A percentile compares a stretch with the other conserved stretches of the same genome.
phyloP scores from a whole-genome alignment of 306 rosid species.

The Rosa chinensis region DNA sequence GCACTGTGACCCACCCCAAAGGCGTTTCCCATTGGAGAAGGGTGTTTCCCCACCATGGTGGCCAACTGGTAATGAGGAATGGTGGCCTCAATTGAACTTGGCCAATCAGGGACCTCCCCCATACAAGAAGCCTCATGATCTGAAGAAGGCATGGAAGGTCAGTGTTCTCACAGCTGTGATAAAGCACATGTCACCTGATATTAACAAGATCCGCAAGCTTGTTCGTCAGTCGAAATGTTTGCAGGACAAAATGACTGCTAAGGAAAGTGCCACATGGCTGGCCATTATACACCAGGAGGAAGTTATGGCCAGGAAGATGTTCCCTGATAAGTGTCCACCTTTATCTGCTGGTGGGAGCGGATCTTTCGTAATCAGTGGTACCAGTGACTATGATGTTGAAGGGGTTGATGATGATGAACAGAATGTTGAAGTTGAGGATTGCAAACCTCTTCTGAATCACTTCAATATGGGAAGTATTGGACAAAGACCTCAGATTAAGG shows the following conservation, averaged over 20 bases:
- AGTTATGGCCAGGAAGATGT: conserved; percentile 58
- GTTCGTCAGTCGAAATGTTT: conserved; percentile 84
- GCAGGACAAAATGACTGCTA: conserved; percentile 93
- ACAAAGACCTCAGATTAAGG: conserved; percentile 39
- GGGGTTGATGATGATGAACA: conserved; percentile 59
- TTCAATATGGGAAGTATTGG: conserved; percentile 48
- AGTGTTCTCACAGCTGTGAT: conserved; percentile 81
- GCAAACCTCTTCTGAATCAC: conserved; percentile 50
- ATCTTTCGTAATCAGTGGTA: conserved; percentile 51
- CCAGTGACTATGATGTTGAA: conserved; percentile 82
- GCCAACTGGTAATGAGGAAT: conserved; percentile 77
- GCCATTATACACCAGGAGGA: conserved; percentile 87
- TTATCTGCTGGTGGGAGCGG: conserved; percentile 55
- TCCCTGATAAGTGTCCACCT: conserved; percentile 61
- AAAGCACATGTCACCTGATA: conserved; percentile 90
- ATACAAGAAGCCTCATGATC: conserved; percentile 90
- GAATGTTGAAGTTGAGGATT: conserved; percentile 54
- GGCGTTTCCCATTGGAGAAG: conserved; percentile 80
- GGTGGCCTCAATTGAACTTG: conserved; percentile 84
- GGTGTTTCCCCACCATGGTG: conserved; percentile 92
- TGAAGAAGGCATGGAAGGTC: conserved; percentile 91
- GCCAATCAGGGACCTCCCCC: conserved; percentile 81
- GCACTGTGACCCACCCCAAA: conserved; percentile 91
- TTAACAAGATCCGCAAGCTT: conserved; percentile 81
- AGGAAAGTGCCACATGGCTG: conserved; percentile 89